Conservation (phyloP, 2,329 filamentous ascomycete species). For the Gremmenia infestans region DNA sequence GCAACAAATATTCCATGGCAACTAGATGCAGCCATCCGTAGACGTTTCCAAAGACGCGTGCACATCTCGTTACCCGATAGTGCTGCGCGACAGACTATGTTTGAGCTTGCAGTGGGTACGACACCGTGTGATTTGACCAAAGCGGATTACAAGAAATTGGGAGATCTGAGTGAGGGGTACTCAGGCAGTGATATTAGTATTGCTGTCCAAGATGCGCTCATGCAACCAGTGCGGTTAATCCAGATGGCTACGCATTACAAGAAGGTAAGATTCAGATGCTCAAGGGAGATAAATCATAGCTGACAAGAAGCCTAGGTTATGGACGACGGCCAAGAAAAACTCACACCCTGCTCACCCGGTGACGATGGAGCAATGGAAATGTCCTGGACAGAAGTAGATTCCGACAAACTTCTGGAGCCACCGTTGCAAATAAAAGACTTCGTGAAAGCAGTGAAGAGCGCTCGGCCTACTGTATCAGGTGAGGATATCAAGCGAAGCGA, state of each 20-base stretch:
- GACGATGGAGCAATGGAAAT: slow-evolving; percentile 84
- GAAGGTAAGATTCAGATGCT: slow-evolving; percentile 51
- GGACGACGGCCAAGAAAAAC: slow-evolving; percentile 59
- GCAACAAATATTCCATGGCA: slow-evolving; percentile 99
- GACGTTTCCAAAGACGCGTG: slow-evolving; percentile 92
- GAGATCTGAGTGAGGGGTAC: slow-evolving; percentile 83
- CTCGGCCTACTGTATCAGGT: slow-evolving; percentile 81
- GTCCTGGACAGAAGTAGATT: slow-evolving; percentile 84
- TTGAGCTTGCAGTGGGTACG: slow-evolving; percentile 82
- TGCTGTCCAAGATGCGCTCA: slow-evolving; percentile 90
- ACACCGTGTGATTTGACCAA: slow-evolving; percentile 80
- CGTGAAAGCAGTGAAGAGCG: slow-evolving; percentile 81
- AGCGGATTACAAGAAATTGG: slow-evolving; percentile 75
- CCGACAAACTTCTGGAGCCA: slow-evolving; percentile 80
- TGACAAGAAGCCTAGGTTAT: slow-evolving; percentile 50
- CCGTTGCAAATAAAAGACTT: slow-evolving; percentile 88
- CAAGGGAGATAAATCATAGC: background rate
- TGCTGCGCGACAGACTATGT: slow-evolving; percentile 77
- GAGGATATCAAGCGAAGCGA: slow-evolving; percentile 80
- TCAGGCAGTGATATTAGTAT: slow-evolving; percentile 95
- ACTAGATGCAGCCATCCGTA: slow-evolving; percentile 88
- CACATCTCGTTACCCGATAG: slow-evolving; percentile 90
- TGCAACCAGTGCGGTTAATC: slow-evolving; percentile 96
- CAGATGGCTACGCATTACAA: slow-evolving; percentile 98
- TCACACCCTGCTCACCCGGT: slow-evolving; percentile 92